Evolutionary conservation across 1,139 yeast species (phyloP).

Genomic region (Insectozyma bohioensis): DNA sequence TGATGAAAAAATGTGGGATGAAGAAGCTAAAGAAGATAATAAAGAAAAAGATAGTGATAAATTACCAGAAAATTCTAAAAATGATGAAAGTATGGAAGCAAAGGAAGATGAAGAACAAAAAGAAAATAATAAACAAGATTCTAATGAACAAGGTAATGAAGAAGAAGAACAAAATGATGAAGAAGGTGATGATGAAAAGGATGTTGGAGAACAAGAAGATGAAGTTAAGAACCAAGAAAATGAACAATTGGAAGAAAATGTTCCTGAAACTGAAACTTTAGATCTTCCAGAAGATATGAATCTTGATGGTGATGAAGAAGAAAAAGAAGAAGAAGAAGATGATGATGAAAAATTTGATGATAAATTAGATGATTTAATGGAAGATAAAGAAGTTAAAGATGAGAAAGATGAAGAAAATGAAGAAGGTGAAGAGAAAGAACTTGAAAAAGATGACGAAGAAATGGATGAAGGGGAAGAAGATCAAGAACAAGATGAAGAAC

Average conservation of each 20-base stretch:
- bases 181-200: conserved; percentile 56
- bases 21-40: conserved; percentile 72
- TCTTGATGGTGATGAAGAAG: conserved; percentile 62
- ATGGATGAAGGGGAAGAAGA: conserved; percentile 66
- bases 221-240: conserved; percentile 71
- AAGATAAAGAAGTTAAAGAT: conserved; percentile 21
- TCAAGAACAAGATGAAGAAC: conserved; percentile 72
- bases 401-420: conserved; percentile 19
- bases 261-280: conserved; percentile 78
- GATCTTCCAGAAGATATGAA: conserved; percentile 88
- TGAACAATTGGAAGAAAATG: conserved; percentile 67
- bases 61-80: conserved; percentile 55
- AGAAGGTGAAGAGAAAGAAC: conserved; percentile 41
- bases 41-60: conserved; percentile 74
- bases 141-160: conserved; percentile 18
- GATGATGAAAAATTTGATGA: conserved; percentile 30
- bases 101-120: conserved; percentile 51
- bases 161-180: conserved; percentile 28
- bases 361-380: conserved; percentile 25
- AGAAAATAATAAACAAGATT: conserved; percentile 36
- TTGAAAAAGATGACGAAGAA: conserved; percentile 53
- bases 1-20: conserved; percentile 99
- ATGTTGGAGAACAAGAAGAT: conserved; percentile 78
- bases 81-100: conserved; percentile 65
- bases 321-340: conserved; percentile 25